Conservation (phyloP, 768 basidiomycete species). For the Boletus vinaceobasis region DNA sequence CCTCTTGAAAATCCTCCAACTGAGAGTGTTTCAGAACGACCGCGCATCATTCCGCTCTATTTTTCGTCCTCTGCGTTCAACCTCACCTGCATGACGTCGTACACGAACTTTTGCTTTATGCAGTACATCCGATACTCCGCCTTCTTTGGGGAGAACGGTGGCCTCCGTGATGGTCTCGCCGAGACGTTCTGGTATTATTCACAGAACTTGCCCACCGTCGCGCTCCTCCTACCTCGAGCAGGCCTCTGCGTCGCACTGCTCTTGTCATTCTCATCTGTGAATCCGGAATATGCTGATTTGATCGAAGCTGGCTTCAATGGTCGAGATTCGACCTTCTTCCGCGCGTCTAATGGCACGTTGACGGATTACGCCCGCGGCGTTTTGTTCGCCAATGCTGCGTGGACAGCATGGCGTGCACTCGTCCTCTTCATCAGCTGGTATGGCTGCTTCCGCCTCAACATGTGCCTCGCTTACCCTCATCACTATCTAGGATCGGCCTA, state of each 20-base stretch:
- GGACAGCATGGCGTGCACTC: conserved; percentile 73
- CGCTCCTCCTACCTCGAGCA: conserved; percentile 80
- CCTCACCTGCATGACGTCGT: conserved; percentile 73
- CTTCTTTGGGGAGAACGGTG: conserved; percentile 50
- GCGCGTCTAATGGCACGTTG: conserved; percentile 56
- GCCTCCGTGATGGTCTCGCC: conserved; percentile 59
- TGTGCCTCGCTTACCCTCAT: neutral
- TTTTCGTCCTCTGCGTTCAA: conserved; percentile 77
- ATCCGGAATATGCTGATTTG: conserved; percentile 44
- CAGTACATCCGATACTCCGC: conserved; percentile 74
- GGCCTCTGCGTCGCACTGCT: conserved; percentile 71
- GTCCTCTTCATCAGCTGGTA: conserved; percentile 72
- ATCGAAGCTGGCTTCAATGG: conserved; percentile 44
- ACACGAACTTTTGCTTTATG: conserved; percentile 80
- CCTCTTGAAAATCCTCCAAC: conserved; percentile 10
- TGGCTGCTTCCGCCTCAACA: neutral
- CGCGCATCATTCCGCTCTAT: conserved; percentile 78
- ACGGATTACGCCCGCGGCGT: conserved; percentile 77
- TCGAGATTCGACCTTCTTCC: conserved; percentile 78
- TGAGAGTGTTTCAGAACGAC: conserved; percentile 58
- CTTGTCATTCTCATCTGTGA: conserved; percentile 55
- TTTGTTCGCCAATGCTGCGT: conserved; percentile 74
- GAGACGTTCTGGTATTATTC: conserved; percentile 83
- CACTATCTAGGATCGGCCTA: conserved; percentile 58
- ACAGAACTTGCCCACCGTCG: conserved; percentile 80